These are phyloP conservation scores for Kwoniella pini DNA, from an alignment of 768 basidiomycete species.

Conservation along the genomic window DNA sequence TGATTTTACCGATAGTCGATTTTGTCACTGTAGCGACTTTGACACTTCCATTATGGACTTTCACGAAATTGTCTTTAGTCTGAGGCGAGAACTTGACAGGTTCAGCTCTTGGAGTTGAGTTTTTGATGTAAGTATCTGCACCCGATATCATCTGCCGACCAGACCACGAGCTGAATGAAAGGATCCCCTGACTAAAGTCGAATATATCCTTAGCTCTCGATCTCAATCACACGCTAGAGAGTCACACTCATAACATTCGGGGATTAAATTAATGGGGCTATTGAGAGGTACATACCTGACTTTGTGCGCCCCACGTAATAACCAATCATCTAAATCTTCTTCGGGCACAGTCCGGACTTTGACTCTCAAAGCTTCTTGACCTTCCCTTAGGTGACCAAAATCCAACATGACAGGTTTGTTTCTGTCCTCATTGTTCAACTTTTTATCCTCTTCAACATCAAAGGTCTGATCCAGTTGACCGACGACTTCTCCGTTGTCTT, in stretches of 20 bases:
- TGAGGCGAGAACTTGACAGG: slow-evolving; percentile 64
- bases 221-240: background rate
- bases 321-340: slow-evolving; percentile 68
- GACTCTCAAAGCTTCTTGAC: slow-evolving; percentile 56
- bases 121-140: slow-evolving; percentile 64
- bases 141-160: slow-evolving; percentile 65
- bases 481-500: slow-evolving; percentile 70
- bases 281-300: slow-evolving; percentile 60
- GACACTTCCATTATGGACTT: slow-evolving; percentile 66
- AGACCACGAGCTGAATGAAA: slow-evolving; percentile 66
- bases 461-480: slow-evolving; percentile 67
- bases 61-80: slow-evolving; percentile 63
- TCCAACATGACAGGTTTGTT: slow-evolving; percentile 68
- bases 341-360: slow-evolving; percentile 67
- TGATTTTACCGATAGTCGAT: slow-evolving; percentile 65
- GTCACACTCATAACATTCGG: background rate
- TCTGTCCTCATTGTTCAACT: slow-evolving; percentile 56
- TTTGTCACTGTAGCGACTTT: slow-evolving; percentile 68
- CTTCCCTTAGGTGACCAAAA: slow-evolving; percentile 60
- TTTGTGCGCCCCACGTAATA: slow-evolving; percentile 63
- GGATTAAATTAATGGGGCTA: background rate
- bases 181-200: slow-evolving; percentile 65
- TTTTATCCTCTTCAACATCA: slow-evolving; percentile 63
- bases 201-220: background rate
- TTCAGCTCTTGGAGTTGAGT: slow-evolving; percentile 62